These are phyloP conservation scores for Carallia pectinifolia DNA, from an alignment of 345 rosid genomes.

Conservation along the genomic window DNA sequence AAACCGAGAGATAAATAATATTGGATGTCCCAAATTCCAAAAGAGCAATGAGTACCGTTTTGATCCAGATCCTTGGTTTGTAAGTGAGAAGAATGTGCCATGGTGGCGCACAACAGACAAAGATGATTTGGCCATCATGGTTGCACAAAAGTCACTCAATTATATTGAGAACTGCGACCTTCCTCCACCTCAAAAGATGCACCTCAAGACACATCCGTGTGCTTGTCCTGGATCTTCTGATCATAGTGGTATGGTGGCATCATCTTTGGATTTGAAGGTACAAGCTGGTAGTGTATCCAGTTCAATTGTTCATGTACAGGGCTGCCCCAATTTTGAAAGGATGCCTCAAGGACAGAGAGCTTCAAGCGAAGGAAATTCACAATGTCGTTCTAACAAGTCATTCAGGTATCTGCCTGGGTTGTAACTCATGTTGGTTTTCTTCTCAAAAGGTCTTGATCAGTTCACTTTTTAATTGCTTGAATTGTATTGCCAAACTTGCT, in stretches of 20 bases:
- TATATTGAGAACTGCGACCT: conserved; percentile 82
- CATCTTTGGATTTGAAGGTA: conserved; percentile 35
- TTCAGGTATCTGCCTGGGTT: conserved; percentile 36
- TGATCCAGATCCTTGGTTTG: conserved; percentile 65
- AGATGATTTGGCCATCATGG: conserved; percentile 77
- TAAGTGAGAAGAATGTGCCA: conserved; percentile 56
- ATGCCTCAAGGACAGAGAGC: conserved; percentile 21
- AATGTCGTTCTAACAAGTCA: conserved; percentile 34
- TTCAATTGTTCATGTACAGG: conserved; percentile 25
- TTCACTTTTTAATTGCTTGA: not conserved
- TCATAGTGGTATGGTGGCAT: conserved; percentile 20
- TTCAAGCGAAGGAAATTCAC: conserved; percentile 25
- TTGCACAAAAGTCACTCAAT: conserved; percentile 74
- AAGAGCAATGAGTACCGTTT: conserved; percentile 34
- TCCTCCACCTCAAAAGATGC: conserved; percentile 73
- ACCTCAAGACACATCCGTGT: conserved; percentile 40
- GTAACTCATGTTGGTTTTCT: conserved; percentile 5
- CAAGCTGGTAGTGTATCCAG: conserved; percentile 25
- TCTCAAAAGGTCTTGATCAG: not conserved
- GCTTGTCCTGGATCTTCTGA: conserved; percentile 32
- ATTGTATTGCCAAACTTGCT: not conserved
- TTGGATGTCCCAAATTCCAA: conserved; percentile 31
- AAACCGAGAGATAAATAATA: conserved; percentile 37
- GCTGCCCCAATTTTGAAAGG: conserved; percentile 22
- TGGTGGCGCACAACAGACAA: conserved; percentile 88